Base-by-base conservation (phyloP, 805 yeast species). In the Candida ipomoeae region DNA sequence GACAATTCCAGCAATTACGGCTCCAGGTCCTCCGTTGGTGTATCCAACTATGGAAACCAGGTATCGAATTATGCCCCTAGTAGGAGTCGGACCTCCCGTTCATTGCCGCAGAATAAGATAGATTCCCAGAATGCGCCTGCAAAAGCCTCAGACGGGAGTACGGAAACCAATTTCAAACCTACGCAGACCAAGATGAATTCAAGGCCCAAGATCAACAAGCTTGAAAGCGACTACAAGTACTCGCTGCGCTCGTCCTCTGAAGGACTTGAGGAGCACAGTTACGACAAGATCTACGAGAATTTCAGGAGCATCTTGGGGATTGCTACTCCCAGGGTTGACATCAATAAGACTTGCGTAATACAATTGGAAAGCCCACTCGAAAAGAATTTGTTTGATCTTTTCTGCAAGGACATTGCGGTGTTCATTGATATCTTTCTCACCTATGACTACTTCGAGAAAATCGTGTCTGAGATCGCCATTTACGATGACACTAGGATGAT, bases 401-500 rank as follows among this genome's bases (percentile, higher is more conserved):
- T 69, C 49, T 64, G 66, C 26, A 60, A 68, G 40, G 57, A 53
- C 18, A 53, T 68, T 14, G 61, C 74, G 4, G 51, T 53, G 15
- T 61, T 63, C 44, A 59, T 71, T 45, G 75, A 72, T 49, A 60
- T 68, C 37, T 69, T 69, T 42, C 56, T 70, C 41, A 62, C 63
- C 1, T 60, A 59, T 20, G 64, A 64, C 20, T 56, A 62, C 14
- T 72, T 68, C 52, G 57, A 60, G 31, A 63, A 62, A 29, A 57
- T 72, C 3, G 60, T 72, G 1, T 65, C 75, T 2, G 68, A 68
- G 46, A 48, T 72, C 51, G 74, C 76, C 3, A 54, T 72, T 20
- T 55, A 62, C 44, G 76, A 72, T 48, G 74, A 71, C 8, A 68
- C 75, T 2, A 60, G 68, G 21, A 64, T 71, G 69, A 59, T 72